A percentile compares a stretch with the other conserved stretches of the same genome.
Conservation (phyloP, 352 stramenopile species). For the Phytopythium aichiense region DNA sequence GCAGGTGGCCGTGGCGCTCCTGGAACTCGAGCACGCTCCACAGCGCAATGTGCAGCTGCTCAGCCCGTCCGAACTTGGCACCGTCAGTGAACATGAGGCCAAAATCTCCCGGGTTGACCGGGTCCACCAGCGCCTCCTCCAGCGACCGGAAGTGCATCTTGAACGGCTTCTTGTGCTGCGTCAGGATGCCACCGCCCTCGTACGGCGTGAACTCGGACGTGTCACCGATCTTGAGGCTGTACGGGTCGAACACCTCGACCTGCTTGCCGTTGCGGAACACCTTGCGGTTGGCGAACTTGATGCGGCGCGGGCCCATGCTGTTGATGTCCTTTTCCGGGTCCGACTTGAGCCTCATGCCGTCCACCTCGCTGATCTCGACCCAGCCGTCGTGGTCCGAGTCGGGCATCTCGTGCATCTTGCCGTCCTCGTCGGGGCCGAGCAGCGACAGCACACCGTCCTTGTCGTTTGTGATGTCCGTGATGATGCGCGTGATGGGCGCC, state of each 20-base stretch:
- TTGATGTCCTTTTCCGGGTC: conserved; percentile 74
- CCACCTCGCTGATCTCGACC: conserved; percentile 82
- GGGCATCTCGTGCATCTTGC: conserved; percentile 87
- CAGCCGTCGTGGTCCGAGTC: conserved; percentile 84
- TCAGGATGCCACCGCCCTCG: conserved; percentile 74
- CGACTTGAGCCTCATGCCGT: conserved; percentile 64
- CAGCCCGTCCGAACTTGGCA: conserved; percentile 82
- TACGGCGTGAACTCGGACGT: conserved; percentile 80
- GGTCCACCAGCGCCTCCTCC: conserved; percentile 61
- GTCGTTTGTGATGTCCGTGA: conserved; percentile 85
- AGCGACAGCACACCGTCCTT: conserved; percentile 71
- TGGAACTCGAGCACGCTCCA: conserved; percentile 84
- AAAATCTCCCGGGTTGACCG: conserved; percentile 64
- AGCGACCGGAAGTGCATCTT: conserved; percentile 72
- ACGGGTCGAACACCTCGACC: conserved; percentile 82
- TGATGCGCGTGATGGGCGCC: conserved; percentile 82
- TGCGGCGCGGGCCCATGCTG: conserved; percentile 62
- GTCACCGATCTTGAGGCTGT: conserved; percentile 78
- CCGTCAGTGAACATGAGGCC: conserved; percentile 86
- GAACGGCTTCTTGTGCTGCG: conserved; percentile 82
- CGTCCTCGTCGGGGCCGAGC: conserved; percentile 76
- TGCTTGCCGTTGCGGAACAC: conserved; percentile 84
- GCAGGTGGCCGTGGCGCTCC: conserved; percentile 54
- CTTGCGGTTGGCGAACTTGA: conserved; percentile 84
- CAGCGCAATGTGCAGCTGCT: conserved; percentile 73